Base-by-base conservation (phyloP, 164 flowering plant genomes). In the Vitis vinifera region DNA sequence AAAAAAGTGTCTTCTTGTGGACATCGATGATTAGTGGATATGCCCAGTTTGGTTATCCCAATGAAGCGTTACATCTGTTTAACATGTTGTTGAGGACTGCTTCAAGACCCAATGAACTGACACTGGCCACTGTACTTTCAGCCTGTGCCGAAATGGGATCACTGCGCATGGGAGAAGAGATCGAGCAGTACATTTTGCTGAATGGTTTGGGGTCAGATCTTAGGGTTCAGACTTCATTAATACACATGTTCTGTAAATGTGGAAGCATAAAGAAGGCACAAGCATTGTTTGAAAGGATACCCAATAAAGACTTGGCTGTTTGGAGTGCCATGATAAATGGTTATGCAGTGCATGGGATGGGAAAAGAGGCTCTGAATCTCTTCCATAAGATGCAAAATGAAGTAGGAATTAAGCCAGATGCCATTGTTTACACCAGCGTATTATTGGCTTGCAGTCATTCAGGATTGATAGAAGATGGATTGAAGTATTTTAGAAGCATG, bases 81-180 rank as follows among this genome's bases (percentile, higher is more conserved):
- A 68, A 74, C 17, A 48, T n/a, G 53, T 47, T 76, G 69, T 59
- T 72, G 70, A 50, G 4, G 15, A 67, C 77, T 17, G 31, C n/a
- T 47, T 50, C 61, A 14, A 78, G 66, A 65, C 83, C 82, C 55
- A 76, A 70, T 72, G 77, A 67, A 72, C 76, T 76, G 59, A 80
- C 83, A 10, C 19, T 83, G 14, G 70, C 77, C 3, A 63, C 72
- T 14, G 72, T 72, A 12, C 73, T 82, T 44, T 78, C 86, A 30
- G 83, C 83, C 67, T 80, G 83, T 76, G 83, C 82, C 29, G 81
- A 77, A 63, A 65, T 77, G n/a, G 85, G 85, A n/a, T 77, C 83
- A 37, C 63, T 82, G 61, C 51, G 68, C n/a, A 51, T 73, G 66
- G 83, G 81, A 47, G 31, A 72, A 55, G 74, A 76, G 71, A 53